A percentile compares a stretch with the other conserved stretches of the same genome.
Evolutionary conservation across 176 grass and related monocot genomes (phyloP).

Genomic region (Neostapfia colusana): DNA sequence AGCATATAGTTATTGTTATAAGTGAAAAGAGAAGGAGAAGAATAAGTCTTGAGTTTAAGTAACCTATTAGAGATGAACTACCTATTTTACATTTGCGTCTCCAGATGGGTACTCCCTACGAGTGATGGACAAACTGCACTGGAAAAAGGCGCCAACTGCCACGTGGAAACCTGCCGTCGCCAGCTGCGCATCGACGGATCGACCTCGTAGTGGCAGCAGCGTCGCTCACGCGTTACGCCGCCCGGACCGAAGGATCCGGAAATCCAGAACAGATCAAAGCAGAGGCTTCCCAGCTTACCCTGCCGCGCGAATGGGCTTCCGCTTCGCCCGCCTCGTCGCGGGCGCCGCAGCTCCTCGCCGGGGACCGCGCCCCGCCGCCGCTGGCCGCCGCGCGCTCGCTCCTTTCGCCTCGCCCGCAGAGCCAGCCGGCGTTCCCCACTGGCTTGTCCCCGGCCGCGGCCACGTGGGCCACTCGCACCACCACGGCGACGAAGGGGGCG

Average conservation of each 20-base stretch:
- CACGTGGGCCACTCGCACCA: conserved; percentile 48
- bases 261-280: background rate
- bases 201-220: background rate
- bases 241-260: background rate
- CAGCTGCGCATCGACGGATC: conserved; percentile 32
- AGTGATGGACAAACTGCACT: too few relatives aligned
- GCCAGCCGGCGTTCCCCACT: conserved; percentile 31
- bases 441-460: conserved; percentile 42
- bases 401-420: conserved; percentile 21
- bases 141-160: too few relatives aligned
- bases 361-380: background rate
- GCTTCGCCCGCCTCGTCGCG: conserved; percentile 41
- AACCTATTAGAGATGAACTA: too few relatives aligned
- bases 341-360: conserved; percentile 21
- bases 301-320: conserved; percentile 58
- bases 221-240: background rate
- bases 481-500: conserved; percentile 18
- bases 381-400: background rate
- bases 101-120: too few relatives aligned
- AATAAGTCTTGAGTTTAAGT: too few relatives aligned
- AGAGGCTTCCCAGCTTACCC: background rate
- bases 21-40: too few relatives aligned
- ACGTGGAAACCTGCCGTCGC: background rate
- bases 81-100: too few relatives aligned
- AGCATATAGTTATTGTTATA: too few relatives aligned